phyloP scores from a whole-genome alignment of 2,329 filamentous ascomycete genomes.

The Gnomoniopsis sp. region DNA sequence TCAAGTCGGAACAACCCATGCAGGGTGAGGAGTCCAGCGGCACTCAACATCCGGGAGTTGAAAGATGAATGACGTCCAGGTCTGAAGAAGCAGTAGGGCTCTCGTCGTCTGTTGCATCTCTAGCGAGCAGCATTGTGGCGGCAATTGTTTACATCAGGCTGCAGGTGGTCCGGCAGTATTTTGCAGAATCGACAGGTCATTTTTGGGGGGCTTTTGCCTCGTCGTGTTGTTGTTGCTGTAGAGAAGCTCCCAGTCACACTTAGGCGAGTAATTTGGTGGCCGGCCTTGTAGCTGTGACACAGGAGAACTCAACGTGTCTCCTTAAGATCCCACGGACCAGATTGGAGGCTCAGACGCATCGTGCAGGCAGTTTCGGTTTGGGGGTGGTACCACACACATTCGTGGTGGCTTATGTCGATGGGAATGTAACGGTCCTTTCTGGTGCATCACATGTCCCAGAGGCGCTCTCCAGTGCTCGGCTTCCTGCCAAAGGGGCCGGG shows the following conservation, averaged over 20 bases:
- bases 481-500: too few relatives aligned
- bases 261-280: too few relatives aligned
- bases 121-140: too few relatives aligned
- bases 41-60: background rate
- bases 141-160: too few relatives aligned
- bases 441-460: background rate
- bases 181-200: too few relatives aligned
- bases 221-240: too few relatives aligned
- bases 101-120: too few relatives aligned
- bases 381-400: background rate
- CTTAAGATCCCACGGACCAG: background rate
- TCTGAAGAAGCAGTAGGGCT: too few relatives aligned
- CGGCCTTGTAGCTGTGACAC: background rate
- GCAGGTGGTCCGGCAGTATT: too few relatives aligned
- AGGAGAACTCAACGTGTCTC: background rate
- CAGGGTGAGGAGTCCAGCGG: background rate
- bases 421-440: background rate
- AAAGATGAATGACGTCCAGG: too few relatives aligned
- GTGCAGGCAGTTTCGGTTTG: background rate
- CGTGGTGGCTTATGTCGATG: background rate
- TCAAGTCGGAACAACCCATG: background rate
- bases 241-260: too few relatives aligned
- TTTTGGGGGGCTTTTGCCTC: too few relatives aligned
- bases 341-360: background rate
- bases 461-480: background rate